Evolutionary conservation across 2,329 filamentous ascomycete species (phyloP).

Genomic region (Penicillium oxalicum): DNA sequence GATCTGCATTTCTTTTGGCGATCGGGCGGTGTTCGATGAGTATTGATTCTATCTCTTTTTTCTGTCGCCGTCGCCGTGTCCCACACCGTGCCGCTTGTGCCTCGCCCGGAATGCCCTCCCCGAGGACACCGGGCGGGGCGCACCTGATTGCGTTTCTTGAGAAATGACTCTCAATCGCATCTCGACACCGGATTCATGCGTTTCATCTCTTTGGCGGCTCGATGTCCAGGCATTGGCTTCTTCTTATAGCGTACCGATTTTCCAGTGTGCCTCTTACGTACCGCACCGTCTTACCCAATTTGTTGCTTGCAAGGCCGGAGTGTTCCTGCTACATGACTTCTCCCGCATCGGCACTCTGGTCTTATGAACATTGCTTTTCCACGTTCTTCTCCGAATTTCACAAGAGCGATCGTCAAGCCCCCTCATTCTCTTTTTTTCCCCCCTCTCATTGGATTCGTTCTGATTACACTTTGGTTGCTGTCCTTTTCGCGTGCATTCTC

Average conservation of each 20-base stretch:
- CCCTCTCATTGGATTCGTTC: not conserved
- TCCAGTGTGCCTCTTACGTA: too few species aligned
- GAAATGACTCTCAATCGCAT: too few species aligned
- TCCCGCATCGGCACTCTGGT: conserved; percentile 10
- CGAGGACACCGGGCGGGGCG: too few species aligned
- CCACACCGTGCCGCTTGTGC: not conserved
- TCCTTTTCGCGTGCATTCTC: conserved; percentile 23
- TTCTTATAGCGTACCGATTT: too few species aligned
- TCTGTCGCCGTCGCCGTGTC: not conserved
- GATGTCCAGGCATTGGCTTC: too few species aligned
- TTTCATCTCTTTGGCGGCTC: too few species aligned
- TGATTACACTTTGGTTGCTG: conserved; percentile 3
- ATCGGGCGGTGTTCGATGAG: conserved; percentile 18
- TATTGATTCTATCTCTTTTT: conserved; percentile 4
- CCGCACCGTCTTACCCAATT: not conserved
- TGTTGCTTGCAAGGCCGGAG: conserved; percentile 4
- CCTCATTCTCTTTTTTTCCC: conserved; percentile 4
- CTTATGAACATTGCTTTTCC: conserved; percentile 18
- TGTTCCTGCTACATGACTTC: not conserved
- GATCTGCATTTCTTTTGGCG: conserved; percentile 23
- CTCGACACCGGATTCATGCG: too few species aligned
- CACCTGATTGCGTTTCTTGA: too few species aligned
- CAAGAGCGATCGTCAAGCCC: conserved; percentile 6
- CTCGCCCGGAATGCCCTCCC: not conserved
- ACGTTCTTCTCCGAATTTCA: conserved; percentile 3